These are phyloP conservation scores for Toxicodendron radicans DNA, from an alignment of 345 rosid species.

Conservation along the genomic window DNA sequence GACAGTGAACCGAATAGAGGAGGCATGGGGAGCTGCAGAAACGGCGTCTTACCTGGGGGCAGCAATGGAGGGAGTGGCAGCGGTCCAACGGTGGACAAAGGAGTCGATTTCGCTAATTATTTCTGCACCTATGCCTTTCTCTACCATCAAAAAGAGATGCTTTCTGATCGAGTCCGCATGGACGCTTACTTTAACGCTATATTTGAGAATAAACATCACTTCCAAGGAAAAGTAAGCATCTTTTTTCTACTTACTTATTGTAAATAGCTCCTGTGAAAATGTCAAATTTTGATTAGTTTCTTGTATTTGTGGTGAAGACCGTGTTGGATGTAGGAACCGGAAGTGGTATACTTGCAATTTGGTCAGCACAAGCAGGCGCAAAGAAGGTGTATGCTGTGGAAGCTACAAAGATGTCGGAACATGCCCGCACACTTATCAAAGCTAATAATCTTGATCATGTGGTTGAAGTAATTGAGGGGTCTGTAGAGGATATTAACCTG, in stretches of 20 bases:
- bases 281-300: constrained; percentile 18
- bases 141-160: constrained; percentile 99
- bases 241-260: neutral
- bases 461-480: constrained; percentile 85
- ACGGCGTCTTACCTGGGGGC: constrained; percentile 43
- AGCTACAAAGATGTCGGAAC: constrained; percentile 93
- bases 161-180: constrained; percentile 96
- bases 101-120: constrained; percentile 81
- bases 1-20: neutral
- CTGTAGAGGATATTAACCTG: constrained; percentile 73
- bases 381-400: constrained; percentile 97
- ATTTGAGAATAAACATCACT: constrained; percentile 76
- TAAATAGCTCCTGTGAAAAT: neutral
- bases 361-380: constrained; percentile 99
- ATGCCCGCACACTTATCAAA: constrained; percentile 80
- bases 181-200: constrained; percentile 84
- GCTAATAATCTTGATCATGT: constrained; percentile 73
- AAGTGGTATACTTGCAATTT: constrained; percentile 97
- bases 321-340: constrained; percentile 98
- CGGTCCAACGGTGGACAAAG: constrained; percentile 74
- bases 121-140: constrained; percentile 88
- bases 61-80: constrained; percentile 38
- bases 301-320: constrained; percentile 44
- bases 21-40: constrained; percentile 53
- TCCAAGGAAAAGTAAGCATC: constrained; percentile 66